Percentiles rank a stretch among this genome's conserved stretches.
phyloP scores from a whole-genome alignment of 1,284 basidiomycete species.

The Fomes fomentarius region DNA sequence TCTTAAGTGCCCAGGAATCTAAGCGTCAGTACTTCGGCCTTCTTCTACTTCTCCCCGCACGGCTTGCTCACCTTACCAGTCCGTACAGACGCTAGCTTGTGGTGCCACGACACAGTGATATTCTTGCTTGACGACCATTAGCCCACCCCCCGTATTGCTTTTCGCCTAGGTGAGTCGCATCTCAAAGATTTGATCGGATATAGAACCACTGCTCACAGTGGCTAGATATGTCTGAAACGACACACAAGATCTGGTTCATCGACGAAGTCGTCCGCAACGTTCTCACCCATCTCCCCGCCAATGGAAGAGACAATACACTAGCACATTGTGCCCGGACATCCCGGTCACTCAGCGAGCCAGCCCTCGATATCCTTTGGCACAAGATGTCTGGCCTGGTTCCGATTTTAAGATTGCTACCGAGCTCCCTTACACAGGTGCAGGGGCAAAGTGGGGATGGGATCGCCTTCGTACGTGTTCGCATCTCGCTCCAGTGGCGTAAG shows the following conservation, averaged over 20 bases:
- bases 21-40: too few species aligned
- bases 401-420: slow-evolving; percentile 9
- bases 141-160: too few species aligned
- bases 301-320: slow-evolving; percentile 7
- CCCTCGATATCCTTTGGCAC: slow-evolving; percentile 20
- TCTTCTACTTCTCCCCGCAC: too few species aligned
- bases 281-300: slow-evolving; percentile 9
- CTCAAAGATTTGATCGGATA: too few species aligned
- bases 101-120: too few species aligned
- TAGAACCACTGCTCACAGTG: neutral
- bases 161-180: too few species aligned
- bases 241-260: slow-evolving; percentile 10
- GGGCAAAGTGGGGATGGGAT: neutral
- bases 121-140: too few species aligned
- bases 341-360: slow-evolving; percentile 15
- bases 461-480: neutral
- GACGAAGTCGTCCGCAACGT: slow-evolving; percentile 21
- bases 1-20: too few species aligned
- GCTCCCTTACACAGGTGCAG: neutral
- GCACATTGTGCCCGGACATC: slow-evolving; percentile 13
- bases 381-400: slow-evolving; percentile 12
- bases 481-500: neutral
- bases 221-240: neutral
- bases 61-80: too few species aligned
- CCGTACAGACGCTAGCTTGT: too few species aligned